These are phyloP conservation scores for Xylariomycetidae sp. DNA, from an alignment of 2,329 filamentous ascomycete genomes.

Conservation along the genomic window DNA sequence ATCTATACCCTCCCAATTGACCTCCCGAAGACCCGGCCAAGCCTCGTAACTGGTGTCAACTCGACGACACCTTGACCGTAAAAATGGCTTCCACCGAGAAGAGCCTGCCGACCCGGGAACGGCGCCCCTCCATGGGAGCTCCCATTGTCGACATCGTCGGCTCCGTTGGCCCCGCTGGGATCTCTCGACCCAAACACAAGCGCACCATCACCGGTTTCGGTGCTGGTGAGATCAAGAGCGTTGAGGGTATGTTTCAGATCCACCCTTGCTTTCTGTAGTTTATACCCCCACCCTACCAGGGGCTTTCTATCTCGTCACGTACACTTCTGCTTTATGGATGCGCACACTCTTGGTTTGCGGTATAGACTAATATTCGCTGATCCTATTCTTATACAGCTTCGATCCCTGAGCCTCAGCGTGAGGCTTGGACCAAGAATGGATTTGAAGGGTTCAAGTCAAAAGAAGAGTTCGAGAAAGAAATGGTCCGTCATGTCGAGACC, in stretches of 20 bases:
- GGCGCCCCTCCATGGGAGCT: slow-evolving; percentile 71
- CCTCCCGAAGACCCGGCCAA: no score
- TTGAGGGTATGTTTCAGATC: slow-evolving; percentile 62
- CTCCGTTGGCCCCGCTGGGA: slow-evolving; percentile 79
- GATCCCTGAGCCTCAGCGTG: slow-evolving; percentile 85
- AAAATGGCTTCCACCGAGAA: slow-evolving; percentile 30
- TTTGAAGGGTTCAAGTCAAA: slow-evolving; percentile 68
- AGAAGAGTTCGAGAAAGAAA: slow-evolving; percentile 81
- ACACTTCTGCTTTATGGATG: no score
- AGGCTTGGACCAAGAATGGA: slow-evolving; percentile 65
- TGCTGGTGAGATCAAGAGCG: slow-evolving; percentile 82
- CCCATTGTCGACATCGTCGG: slow-evolving; percentile 84
- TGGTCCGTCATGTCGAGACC: slow-evolving; percentile 93
- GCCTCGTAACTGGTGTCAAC: no score
- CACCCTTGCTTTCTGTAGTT: neutral
- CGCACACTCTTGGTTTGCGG: no score
- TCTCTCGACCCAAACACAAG: slow-evolving; percentile 89
- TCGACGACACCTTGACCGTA: no score
- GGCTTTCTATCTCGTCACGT: no score
- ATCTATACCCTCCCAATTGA: no score
- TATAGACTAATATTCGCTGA: no score
- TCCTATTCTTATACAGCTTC: slow-evolving; percentile 42
- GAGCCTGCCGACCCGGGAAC: slow-evolving; percentile 58
- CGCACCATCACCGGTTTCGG: slow-evolving; percentile 95
- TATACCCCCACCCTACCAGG: slow-evolving; percentile 1